Conservation (phyloP, 108 stramenopile species). For the Fragilariopsis cylindrus region DNA sequence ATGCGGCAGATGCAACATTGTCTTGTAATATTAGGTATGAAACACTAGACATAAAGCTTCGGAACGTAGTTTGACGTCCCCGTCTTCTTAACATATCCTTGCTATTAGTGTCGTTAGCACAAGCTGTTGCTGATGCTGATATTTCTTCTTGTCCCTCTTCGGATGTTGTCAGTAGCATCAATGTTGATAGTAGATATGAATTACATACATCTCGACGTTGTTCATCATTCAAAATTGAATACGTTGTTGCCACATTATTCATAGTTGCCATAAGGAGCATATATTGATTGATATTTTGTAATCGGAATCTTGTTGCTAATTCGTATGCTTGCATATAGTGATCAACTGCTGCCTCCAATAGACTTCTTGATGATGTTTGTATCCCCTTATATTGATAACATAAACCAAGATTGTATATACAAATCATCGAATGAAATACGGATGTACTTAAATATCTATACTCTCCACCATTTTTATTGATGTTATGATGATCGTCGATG, state of each 20-base stretch:
- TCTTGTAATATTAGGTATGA: slow-evolving; percentile 7
- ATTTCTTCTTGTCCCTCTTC: slow-evolving; percentile 16
- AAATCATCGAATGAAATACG: slow-evolving; percentile 12
- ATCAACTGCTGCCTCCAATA: slow-evolving; percentile 14
- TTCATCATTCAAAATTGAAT: slow-evolving; percentile 4
- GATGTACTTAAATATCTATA: slow-evolving; percentile 4
- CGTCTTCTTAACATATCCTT: background rate
- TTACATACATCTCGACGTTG: background rate
- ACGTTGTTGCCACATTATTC: slow-evolving; percentile 9
- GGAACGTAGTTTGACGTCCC: slow-evolving; percentile 6
- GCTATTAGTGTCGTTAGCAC: background rate
- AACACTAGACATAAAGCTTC: slow-evolving; percentile 5
- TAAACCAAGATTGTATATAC: slow-evolving; percentile 11
- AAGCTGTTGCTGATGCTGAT: background rate
- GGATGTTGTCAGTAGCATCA: slow-evolving; percentile 15
- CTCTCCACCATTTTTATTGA: slow-evolving; percentile 1
- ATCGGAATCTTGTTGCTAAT: slow-evolving; percentile 6
- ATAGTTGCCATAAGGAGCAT: slow-evolving; percentile 7
- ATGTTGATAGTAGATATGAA: slow-evolving; percentile 6
- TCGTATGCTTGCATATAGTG: slow-evolving; percentile 18
- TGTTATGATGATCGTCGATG: background rate
- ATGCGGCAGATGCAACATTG: slow-evolving; percentile 8
- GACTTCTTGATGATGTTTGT: slow-evolving; percentile 9
- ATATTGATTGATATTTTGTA: slow-evolving; percentile 13
- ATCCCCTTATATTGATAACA: slow-evolving; percentile 17